Conservation (phyloP, 768 basidiomycete genomes). For the Heimioporus sp. region DNA sequence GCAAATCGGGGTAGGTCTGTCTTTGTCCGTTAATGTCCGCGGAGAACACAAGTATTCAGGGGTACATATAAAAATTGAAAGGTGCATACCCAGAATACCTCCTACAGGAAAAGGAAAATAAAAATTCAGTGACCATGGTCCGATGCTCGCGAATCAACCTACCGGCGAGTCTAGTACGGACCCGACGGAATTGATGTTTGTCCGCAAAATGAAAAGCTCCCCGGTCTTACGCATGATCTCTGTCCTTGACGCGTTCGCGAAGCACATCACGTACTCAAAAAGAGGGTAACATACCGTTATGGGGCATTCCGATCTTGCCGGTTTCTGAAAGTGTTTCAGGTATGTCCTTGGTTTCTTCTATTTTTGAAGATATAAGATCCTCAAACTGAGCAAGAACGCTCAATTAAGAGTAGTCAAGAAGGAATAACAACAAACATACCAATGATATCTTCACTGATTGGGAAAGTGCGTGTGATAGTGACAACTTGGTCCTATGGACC, state of each 20-base stretch:
- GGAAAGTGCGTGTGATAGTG: slow-evolving; percentile 89
- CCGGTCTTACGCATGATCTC: slow-evolving; percentile 99
- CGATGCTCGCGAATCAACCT: slow-evolving; percentile 30
- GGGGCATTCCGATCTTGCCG: slow-evolving; percentile 89
- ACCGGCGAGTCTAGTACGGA: slow-evolving; percentile 96
- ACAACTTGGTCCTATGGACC: slow-evolving; percentile 82
- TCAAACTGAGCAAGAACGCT: slow-evolving; percentile 60
- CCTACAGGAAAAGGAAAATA: slow-evolving; percentile 41
- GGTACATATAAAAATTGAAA: not conserved
- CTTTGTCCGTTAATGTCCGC: slow-evolving; percentile 15
- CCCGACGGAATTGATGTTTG: slow-evolving; percentile 93
- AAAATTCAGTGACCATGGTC: not conserved
- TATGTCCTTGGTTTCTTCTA: slow-evolving; percentile 95
- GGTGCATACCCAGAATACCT: slow-evolving; percentile 87
- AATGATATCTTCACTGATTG: slow-evolving; percentile 98
- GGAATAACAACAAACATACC: slow-evolving; percentile 38
- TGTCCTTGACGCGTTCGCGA: slow-evolving; percentile 25
- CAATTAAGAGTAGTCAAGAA: not conserved
- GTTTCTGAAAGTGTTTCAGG: slow-evolving; percentile 92
- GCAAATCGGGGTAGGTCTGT: slow-evolving; percentile 91
- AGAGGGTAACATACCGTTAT: slow-evolving; percentile 53
- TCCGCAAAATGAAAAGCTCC: slow-evolving; percentile 87
- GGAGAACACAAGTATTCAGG: slow-evolving; percentile 6
- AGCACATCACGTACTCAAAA: slow-evolving; percentile 2
- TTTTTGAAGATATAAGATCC: slow-evolving; percentile 86